Conservation (phyloP, 2,329 filamentous ascomycete species). For the Aspergillus brunneoviolaceus region DNA sequence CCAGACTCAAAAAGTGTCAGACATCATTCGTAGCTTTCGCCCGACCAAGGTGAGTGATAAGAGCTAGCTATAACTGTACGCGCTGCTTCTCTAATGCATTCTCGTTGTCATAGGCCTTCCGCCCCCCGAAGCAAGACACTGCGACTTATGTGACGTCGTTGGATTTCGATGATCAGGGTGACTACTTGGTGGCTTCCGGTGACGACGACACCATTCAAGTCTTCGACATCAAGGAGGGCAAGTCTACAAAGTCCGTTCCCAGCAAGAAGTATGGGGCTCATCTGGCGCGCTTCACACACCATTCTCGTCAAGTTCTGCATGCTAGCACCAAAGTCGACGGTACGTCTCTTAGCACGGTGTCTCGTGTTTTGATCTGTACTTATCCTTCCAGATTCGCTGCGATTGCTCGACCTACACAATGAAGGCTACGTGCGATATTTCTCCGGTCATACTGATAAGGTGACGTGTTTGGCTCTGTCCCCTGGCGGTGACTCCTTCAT, state of each 20-base stretch:
- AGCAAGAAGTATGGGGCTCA: conserved; percentile 98
- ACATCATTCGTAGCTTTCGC: conserved; percentile 74
- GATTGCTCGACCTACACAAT: conserved; percentile 86
- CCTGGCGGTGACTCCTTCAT: conserved; percentile 89
- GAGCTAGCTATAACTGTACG: background rate
- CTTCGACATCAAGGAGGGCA: conserved; percentile 89
- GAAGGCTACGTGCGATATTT: conserved; percentile 98
- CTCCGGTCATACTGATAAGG: conserved; percentile 78
- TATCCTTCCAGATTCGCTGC: conserved; percentile 60
- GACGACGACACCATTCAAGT: conserved; percentile 95
- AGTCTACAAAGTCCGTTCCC: conserved; percentile 81
- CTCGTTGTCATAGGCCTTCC: conserved; percentile 29
- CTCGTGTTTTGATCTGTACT: background rate
- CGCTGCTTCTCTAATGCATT: conserved; percentile 6
- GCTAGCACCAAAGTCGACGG: conserved; percentile 93
- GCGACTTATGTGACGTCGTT: conserved; percentile 75
- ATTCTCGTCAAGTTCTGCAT: conserved; percentile 86
- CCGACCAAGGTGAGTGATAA: conserved; percentile 67
- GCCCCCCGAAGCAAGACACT: conserved; percentile 38
- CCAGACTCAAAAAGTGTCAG: conserved; percentile 65
- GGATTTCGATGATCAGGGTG: conserved; percentile 94
- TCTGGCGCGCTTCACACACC: conserved; percentile 90
- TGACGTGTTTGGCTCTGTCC: conserved; percentile 80
- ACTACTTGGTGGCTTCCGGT: conserved; percentile 85
- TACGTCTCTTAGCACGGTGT: conserved; percentile 38